These are phyloP conservation scores for Exsudoporus frostii DNA, from an alignment of 768 basidiomycete genomes.

Conservation along the genomic window DNA sequence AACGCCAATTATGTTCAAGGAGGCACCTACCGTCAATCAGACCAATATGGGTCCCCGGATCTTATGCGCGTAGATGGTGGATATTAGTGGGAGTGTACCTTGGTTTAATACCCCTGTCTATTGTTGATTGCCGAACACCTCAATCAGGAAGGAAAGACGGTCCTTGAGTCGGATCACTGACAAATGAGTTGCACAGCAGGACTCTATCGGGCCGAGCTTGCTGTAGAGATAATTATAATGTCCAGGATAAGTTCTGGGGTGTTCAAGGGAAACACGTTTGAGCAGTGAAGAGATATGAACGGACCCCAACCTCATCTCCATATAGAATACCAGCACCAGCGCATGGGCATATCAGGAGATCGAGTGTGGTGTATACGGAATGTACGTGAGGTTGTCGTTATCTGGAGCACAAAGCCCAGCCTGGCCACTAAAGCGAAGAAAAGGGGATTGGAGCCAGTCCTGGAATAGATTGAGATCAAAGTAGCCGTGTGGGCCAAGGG, in stretches of 20 bases:
- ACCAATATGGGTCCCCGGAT: background rate
- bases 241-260: background rate
- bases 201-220: background rate
- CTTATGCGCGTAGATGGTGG: background rate
- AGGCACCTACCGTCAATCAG: background rate
- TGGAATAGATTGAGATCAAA: slow-evolving; percentile 1
- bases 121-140: slow-evolving; percentile 1
- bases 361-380: background rate
- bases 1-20: slow-evolving; percentile 9
- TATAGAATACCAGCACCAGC: background rate
- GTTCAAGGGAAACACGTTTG: background rate
- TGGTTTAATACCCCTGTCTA: background rate
- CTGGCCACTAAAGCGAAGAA: background rate
- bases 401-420: background rate
- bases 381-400: background rate
- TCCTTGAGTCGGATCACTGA: background rate
- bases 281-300: background rate
- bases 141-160: background rate
- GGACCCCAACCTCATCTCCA: background rate
- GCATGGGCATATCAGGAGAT: background rate
- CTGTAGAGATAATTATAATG: background rate
- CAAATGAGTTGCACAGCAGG: background rate
- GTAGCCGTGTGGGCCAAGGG: background rate
- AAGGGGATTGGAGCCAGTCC: background rate
- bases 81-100: slow-evolving; percentile 4